Evolutionary conservation across 306 rosid species (phyloP).

Genomic region (Gynostemma pentaphyllum): DNA sequence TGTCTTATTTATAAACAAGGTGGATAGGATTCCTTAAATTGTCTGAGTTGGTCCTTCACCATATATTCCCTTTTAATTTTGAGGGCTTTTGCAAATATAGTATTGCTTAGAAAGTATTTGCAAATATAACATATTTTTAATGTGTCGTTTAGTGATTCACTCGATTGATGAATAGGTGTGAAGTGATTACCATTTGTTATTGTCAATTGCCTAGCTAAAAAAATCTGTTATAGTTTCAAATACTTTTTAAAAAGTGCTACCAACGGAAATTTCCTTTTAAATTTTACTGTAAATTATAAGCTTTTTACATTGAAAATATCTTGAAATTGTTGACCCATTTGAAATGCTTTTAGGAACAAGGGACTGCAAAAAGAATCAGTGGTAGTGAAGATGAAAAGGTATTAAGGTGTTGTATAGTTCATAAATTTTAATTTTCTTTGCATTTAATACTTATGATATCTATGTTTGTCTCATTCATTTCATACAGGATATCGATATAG

Average conservation of each 20-base stretch:
- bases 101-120: too few species aligned
- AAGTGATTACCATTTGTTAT: too few species aligned
- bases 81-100: too few species aligned
- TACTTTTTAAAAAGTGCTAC: too few species aligned
- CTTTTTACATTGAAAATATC: background rate
- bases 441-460: constrained; percentile 14
- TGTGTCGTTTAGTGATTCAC: too few species aligned
- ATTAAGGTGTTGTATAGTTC: constrained; percentile 6
- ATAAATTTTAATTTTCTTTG: constrained; percentile 9
- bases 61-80: background rate
- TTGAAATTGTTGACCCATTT: constrained; percentile 12
- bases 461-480: constrained; percentile 16
- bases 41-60: background rate
- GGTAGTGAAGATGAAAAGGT: constrained; percentile 56
- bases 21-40: background rate
- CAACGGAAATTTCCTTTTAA: too few species aligned
- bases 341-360: constrained; percentile 35
- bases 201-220: too few species aligned
- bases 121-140: too few species aligned
- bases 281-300: background rate
- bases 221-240: too few species aligned
- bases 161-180: too few species aligned
- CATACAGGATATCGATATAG: constrained; percentile 69
- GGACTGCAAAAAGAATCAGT: constrained; percentile 25
- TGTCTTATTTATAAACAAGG: background rate